These are phyloP conservation scores for Pythium utonaiense DNA, from an alignment of 352 stramenopile species.

Conservation along the genomic window DNA sequence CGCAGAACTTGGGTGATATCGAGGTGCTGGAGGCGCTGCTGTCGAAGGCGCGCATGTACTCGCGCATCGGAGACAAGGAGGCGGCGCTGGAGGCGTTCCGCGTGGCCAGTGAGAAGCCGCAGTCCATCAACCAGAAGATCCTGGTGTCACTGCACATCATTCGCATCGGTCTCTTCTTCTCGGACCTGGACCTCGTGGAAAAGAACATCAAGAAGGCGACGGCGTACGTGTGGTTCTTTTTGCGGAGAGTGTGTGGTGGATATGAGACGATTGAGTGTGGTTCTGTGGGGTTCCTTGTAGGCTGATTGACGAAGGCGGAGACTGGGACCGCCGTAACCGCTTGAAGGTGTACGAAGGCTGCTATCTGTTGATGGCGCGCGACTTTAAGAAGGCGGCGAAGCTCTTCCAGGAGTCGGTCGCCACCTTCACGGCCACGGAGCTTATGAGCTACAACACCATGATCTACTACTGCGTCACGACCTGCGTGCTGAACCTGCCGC, in stretches of 20 bases:
- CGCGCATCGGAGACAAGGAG: constrained; percentile 91
- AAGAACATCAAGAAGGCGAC: constrained; percentile 88
- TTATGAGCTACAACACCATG: constrained; percentile 97
- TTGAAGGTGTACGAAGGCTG: constrained; percentile 98
- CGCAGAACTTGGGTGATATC: constrained; percentile 96
- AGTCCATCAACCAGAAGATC: constrained; percentile 97
- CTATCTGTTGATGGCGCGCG: constrained; percentile 89
- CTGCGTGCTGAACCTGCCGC: constrained; percentile 91
- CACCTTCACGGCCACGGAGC: constrained; percentile 97
- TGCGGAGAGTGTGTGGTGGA: neutral
- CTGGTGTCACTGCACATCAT: constrained; percentile 95
- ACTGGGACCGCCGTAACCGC: constrained; percentile 99
- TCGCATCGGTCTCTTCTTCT: constrained; percentile 87
- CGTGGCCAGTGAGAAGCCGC: constrained; percentile 90
- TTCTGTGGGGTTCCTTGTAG: constrained; percentile 24
- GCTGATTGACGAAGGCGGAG: constrained; percentile 93
- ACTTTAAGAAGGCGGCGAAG: constrained; percentile 92
- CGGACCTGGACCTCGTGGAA: constrained; percentile 81
- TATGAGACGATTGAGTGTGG: neutral
- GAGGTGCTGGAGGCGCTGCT: constrained; percentile 96
- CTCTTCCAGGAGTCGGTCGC: constrained; percentile 96
- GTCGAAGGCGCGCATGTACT: constrained; percentile 92
- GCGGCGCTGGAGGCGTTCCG: constrained; percentile 90
- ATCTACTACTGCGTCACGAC: constrained; percentile 97
- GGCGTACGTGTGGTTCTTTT: constrained; percentile 29